Base-by-base conservation (phyloP, 2,329 filamentous ascomycete genomes). In the Sclerotinia sclerotiorum region DNA sequence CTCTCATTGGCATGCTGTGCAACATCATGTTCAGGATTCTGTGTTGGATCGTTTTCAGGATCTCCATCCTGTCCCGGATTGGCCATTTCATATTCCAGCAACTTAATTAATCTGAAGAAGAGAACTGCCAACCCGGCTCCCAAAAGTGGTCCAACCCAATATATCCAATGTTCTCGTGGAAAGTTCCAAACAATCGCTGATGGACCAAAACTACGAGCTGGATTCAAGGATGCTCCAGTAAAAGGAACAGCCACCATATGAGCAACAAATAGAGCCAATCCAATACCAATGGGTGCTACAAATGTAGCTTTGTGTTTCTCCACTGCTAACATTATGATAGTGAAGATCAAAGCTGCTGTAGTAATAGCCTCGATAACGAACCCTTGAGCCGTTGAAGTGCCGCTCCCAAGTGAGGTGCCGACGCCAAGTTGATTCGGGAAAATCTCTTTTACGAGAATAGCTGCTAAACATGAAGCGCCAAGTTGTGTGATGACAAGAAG, bases 21-120 rank as follows among this genome's bases (percentile, higher is more conserved):
- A 51, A 67, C 35, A 62, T 73, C 75, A 81, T 81, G 72, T 79
- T 79, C 1, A 78, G 79, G 72, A 46, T 82, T 82, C 72, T 79
- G 76, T 27, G 79, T 81, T 10, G 80, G 80, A 71, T 82, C 80
- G 46, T 81, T 82, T 72, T 69, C 46, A 46, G 77, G 75, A 57
- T 82, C 80, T 48, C 80, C 66, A 39, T 83, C 81, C 29, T 82
- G 81, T 17, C 81, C 81, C 29, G 81, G 81, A 70, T 82, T 83
- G 15, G 80, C 81, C 80, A 82, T 82, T 76, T 82, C 78, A 74
- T 86, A 87, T 67, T 86, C 80, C 24, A 86, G 77, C 60, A 79
- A 74, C 76, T 84, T 85, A 69, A 87, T 78, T 15, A 84, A 71
- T 65, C 79, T 80, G 76, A 85, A 87, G 54, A 85, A 81, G n/a